Evolutionary conservation across 805 yeast species (phyloP).

Genomic region (Starmerella bombi): DNA sequence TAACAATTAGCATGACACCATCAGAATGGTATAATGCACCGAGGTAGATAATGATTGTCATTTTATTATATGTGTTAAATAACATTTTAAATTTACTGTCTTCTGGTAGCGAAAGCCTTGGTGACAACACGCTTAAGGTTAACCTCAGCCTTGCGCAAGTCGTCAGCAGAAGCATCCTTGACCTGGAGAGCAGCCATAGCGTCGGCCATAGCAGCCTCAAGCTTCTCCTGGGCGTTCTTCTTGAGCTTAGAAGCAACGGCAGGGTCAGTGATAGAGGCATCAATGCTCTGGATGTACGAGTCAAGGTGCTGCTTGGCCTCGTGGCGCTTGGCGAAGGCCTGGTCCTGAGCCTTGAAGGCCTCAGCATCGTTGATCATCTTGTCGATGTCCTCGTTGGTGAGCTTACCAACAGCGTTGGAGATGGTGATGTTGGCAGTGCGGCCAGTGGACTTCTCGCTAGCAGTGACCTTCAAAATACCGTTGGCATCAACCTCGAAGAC

Average conservation of each 20-base stretch:
- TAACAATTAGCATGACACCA: no score
- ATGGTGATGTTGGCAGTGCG: conserved; percentile 96
- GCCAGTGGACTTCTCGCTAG: conserved; percentile 97
- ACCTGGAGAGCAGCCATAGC: conserved; percentile 96
- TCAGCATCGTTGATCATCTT: conserved; percentile 98
- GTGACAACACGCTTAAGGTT: conserved; percentile 98
- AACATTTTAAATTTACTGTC: conserved; percentile 15
- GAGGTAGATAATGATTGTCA: background rate
- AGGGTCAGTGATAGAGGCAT: conserved; percentile 95
- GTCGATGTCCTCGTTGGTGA: conserved; percentile 90
- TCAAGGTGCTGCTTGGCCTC: conserved; percentile 98
- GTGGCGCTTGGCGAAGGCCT: conserved; percentile 98
- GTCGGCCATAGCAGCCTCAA: conserved; percentile 94
- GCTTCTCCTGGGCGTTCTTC: conserved; percentile 93
- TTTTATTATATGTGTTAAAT: background rate
- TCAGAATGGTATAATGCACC: no score
- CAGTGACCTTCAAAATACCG: conserved; percentile 98
- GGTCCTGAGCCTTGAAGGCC: conserved; percentile 97
- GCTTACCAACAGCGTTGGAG: conserved; percentile 98
- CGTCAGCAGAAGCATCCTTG: conserved; percentile 93
- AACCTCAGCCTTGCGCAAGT: conserved; percentile 97
- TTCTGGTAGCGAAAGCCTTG: conserved; percentile 96
- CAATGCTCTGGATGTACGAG: conserved; percentile 93
- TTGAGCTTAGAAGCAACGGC: conserved; percentile 93
- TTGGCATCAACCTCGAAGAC: conserved; percentile 98